Percentiles rank a stretch among this genome's conserved stretches.
Evolutionary conservation across 768 basidiomycete species (phyloP).

Genomic region (Lactarius sanguifluus): DNA sequence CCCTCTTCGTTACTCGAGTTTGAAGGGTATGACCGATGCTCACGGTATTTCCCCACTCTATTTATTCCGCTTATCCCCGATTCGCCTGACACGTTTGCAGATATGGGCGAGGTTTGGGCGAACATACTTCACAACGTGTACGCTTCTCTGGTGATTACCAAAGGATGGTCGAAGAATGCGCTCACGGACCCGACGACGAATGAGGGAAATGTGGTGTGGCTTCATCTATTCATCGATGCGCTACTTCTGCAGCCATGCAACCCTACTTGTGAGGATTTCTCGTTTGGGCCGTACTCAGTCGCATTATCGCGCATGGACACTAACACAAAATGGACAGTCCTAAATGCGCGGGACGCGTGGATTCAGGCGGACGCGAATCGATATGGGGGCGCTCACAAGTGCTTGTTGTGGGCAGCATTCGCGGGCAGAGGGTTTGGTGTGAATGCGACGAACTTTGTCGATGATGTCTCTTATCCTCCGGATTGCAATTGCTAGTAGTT

Average conservation of each 20-base stretch:
- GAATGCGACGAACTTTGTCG: slow-evolving; percentile 37
- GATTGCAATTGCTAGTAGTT: slow-evolving; percentile 28
- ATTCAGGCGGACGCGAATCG: slow-evolving; percentile 53
- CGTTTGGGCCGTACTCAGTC: background rate
- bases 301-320: background rate
- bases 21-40: slow-evolving; percentile 44
- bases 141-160: slow-evolving; percentile 34
- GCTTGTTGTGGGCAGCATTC: slow-evolving; percentile 47
- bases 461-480: slow-evolving; percentile 35
- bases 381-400: slow-evolving; percentile 46
- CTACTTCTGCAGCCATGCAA: slow-evolving; percentile 48
- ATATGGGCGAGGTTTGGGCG: slow-evolving; percentile 60
- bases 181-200: slow-evolving; percentile 42
- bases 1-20: slow-evolving; percentile 44
- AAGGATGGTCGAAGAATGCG: slow-evolving; percentile 36
- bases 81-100: slow-evolving; percentile 29
- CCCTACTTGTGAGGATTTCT: slow-evolving; percentile 45
- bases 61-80: background rate
- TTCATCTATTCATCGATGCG: slow-evolving; percentile 52
- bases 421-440: slow-evolving; percentile 51
- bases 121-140: slow-evolving; percentile 43
- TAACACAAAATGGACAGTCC: slow-evolving; percentile 34
- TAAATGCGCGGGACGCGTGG: slow-evolving; percentile 51
- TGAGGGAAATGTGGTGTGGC: slow-evolving; percentile 52
- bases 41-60: slow-evolving; percentile 40